phyloP scores from a whole-genome alignment of 192 early-diverging fungal genomes.

The Pecoramyces ruminantium region DNA sequence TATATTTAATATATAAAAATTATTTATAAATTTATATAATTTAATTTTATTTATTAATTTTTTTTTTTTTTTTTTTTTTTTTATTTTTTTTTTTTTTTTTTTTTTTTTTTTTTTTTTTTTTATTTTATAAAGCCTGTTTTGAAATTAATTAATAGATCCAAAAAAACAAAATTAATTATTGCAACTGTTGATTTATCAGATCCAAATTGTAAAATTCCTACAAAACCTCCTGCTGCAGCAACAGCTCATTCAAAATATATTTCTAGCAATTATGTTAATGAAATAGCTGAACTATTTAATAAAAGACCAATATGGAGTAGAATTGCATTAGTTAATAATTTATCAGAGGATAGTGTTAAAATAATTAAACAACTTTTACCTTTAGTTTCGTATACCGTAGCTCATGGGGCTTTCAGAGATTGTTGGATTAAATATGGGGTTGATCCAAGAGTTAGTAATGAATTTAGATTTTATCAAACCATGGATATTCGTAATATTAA shows the following conservation, averaged over 20 bases:
- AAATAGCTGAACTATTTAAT: slow-evolving; percentile 15
- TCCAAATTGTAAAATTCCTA: slow-evolving; percentile 5
- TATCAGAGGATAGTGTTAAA: slow-evolving; percentile 8
- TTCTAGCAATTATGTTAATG: slow-evolving; percentile 2
- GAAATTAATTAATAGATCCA: slow-evolving; percentile 7
- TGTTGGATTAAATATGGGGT: slow-evolving; percentile 25
- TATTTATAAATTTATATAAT: no score
- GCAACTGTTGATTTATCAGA: slow-evolving; percentile 7
- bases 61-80: background rate
- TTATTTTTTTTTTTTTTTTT: background rate
- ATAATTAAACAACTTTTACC: slow-evolving; percentile 8
- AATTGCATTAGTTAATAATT: slow-evolving; percentile 6
- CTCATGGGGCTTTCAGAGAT: slow-evolving; percentile 21
- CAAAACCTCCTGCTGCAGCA: slow-evolving; percentile 7
- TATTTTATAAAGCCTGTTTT: background rate
- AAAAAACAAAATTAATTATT: background rate
- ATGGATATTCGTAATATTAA: background rate
- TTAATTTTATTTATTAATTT: no score
- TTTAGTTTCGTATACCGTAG: slow-evolving; percentile 12
- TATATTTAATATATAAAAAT: no score
- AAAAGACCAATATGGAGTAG: slow-evolving; percentile 23
- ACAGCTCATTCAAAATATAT: slow-evolving; percentile 2
- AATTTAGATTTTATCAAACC: background rate
- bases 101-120: background rate
- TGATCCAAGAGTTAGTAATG: slow-evolving; percentile 10